These are phyloP conservation scores for Tetraselmis striata DNA, from an alignment of 139 green algal species.

Conservation along the genomic window DNA sequence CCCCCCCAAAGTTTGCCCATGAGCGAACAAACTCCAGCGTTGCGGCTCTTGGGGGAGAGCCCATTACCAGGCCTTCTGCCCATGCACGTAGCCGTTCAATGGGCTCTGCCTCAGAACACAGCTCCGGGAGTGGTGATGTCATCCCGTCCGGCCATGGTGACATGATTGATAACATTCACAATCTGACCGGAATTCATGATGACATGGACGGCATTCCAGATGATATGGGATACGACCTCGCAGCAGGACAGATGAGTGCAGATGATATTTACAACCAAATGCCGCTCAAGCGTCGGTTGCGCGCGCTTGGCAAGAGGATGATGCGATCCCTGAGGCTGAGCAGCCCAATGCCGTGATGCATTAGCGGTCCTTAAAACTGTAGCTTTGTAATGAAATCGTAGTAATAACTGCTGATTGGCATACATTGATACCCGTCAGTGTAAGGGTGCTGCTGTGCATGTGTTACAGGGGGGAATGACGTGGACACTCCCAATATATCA, in stretches of 20 bases:
- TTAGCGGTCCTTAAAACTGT: too few species aligned
- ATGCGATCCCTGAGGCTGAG: neutral
- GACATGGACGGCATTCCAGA: neutral
- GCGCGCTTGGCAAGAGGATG: neutral
- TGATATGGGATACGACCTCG: neutral
- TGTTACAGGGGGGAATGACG: too few species aligned
- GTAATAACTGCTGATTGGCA: too few species aligned
- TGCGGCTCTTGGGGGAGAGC: neutral
- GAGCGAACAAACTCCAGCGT: neutral
- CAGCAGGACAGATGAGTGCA: neutral
- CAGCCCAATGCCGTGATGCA: neutral
- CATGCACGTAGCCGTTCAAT: neutral
- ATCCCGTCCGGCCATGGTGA: neutral
- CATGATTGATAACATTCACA: neutral
- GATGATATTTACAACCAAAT: neutral
- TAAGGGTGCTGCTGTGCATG: too few species aligned
- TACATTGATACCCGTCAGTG: too few species aligned
- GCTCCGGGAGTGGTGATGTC: neutral
- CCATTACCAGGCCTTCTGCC: neutral
- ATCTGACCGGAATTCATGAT: neutral
- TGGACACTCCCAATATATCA: too few species aligned
- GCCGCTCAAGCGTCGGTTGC: neutral
- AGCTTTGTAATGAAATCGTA: too few species aligned
- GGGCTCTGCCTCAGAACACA: neutral
- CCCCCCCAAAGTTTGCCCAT: neutral